Evolutionary conservation across 2,329 filamentous ascomycete species (phyloP).

Genomic region (Pseudogymnoascus sp.): DNA sequence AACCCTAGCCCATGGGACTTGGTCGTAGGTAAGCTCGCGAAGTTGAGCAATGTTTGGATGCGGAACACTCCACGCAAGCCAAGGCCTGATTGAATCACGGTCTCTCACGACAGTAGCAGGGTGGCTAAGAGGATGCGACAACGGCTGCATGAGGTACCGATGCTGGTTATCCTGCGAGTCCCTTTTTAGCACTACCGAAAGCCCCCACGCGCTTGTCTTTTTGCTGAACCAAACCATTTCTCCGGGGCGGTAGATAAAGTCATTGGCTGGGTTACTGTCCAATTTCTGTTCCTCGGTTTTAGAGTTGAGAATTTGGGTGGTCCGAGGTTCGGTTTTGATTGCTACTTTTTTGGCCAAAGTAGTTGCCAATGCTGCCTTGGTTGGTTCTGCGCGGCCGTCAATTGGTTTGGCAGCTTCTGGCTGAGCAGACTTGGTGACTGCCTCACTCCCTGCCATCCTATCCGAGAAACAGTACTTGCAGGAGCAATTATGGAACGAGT

Average conservation of each 20-base stretch:
- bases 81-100: constrained; percentile 39
- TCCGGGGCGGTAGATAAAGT: constrained; percentile 43
- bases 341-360: constrained; percentile 1
- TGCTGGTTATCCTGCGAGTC: constrained; percentile 29
- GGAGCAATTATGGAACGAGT: constrained; percentile 42
- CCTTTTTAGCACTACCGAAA: constrained; percentile 41
- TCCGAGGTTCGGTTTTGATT: constrained; percentile 10
- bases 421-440: constrained; percentile 14
- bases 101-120: constrained; percentile 34
- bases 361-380: not conserved
- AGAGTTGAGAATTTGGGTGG: constrained; percentile 20
- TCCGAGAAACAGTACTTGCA: constrained; percentile 50
- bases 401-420: not conserved
- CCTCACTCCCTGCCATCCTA: constrained; percentile 31
- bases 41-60: constrained; percentile 38
- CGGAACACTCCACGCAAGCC: constrained; percentile 50
- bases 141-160: constrained; percentile 39
- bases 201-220: constrained; percentile 39
- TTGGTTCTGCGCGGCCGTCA: not conserved
- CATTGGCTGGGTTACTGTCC: constrained; percentile 36
- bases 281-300: constrained; percentile 38
- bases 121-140: constrained; percentile 36
- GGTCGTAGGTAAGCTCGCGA: constrained; percentile 35
- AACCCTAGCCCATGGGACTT: constrained; percentile 41
- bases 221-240: constrained; percentile 49